Conservation (phyloP, 1,284 basidiomycete species). For the Phellopilus nigrolimitatus region DNA sequence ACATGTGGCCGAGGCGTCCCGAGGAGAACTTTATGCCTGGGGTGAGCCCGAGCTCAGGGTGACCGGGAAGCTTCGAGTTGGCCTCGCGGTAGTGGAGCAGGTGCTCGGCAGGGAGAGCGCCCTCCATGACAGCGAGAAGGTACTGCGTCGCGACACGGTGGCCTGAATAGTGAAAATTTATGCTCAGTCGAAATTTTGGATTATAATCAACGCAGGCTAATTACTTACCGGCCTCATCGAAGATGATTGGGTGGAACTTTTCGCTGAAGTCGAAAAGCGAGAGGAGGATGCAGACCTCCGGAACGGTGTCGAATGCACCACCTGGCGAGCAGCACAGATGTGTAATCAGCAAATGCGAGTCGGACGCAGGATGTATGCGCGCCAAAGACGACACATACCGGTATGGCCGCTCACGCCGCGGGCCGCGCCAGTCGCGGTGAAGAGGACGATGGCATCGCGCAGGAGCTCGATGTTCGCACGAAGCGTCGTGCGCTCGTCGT, state of each 20-base stretch:
- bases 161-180: conserved; percentile 38
- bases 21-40: conserved; percentile 86
- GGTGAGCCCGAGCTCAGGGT: conserved; percentile 80
- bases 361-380: conserved; percentile 17
- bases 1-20: conserved; percentile 80
- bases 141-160: conserved; percentile 88
- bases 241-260: conserved; percentile 60
- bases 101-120: conserved; percentile 65
- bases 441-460: conserved; percentile 77
- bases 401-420: conserved; percentile 82
- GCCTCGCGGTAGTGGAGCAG: conserved; percentile 80
- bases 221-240: conserved; percentile 69
- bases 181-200: neutral
- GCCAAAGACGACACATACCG: conserved; percentile 34
- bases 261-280: conserved; percentile 63
- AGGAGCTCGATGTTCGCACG: conserved; percentile 69
- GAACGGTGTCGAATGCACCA: conserved; percentile 82
- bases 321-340: conserved; percentile 34
- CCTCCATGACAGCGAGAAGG: conserved; percentile 71
- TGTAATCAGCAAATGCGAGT: neutral
- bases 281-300: conserved; percentile 73
- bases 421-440: conserved; percentile 77
- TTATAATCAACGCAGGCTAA: neutral
- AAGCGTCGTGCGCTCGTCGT: conserved; percentile 55
- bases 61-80: conserved; percentile 78